These are phyloP conservation scores for Xylaria acuta DNA, from an alignment of 495 filamentous ascomycete genomes.

Conservation along the genomic window DNA sequence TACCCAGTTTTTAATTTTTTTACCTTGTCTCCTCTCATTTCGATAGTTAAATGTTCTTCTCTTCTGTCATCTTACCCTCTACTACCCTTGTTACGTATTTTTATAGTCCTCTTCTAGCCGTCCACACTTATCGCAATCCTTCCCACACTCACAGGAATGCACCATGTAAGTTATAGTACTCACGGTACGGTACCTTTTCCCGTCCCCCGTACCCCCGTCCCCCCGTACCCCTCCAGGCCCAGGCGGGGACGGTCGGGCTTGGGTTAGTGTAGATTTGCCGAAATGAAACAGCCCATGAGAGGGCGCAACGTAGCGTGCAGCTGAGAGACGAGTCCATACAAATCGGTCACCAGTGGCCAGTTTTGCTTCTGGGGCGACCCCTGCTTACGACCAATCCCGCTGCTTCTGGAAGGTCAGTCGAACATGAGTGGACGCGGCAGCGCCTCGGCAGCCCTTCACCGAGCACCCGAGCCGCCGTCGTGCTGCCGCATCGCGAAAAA, in stretches of 20 bases:
- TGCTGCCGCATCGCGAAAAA: slow-evolving; percentile 20
- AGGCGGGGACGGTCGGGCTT: slow-evolving; percentile 24
- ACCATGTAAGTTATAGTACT: background rate
- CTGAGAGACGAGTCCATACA: slow-evolving; percentile 26
- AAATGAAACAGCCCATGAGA: slow-evolving; percentile 30
- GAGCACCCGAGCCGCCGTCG: slow-evolving; percentile 41
- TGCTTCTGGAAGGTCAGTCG: slow-evolving; percentile 46
- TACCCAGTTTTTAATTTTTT: slow-evolving; percentile 13
- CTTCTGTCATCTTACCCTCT: background rate
- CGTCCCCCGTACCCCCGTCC: background rate
- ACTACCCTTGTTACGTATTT: background rate
- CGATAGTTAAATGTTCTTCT: background rate
- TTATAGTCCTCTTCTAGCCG: background rate
- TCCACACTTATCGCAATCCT: background rate
- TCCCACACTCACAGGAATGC: background rate
- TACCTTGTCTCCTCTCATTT: background rate
- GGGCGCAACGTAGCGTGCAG: slow-evolving; percentile 29
- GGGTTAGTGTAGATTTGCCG: slow-evolving; percentile 29
- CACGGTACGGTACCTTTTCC: background rate
- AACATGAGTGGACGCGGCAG: slow-evolving; percentile 39
- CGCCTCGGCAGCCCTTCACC: slow-evolving; percentile 43
- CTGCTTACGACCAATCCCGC: slow-evolving; percentile 33
- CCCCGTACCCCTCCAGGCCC: slow-evolving; percentile 6
- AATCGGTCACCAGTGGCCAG: slow-evolving; percentile 27
- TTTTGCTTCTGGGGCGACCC: slow-evolving; percentile 35